Conservation (phyloP, 2,329 filamentous ascomycete species). For the Beauveria sp. region DNA sequence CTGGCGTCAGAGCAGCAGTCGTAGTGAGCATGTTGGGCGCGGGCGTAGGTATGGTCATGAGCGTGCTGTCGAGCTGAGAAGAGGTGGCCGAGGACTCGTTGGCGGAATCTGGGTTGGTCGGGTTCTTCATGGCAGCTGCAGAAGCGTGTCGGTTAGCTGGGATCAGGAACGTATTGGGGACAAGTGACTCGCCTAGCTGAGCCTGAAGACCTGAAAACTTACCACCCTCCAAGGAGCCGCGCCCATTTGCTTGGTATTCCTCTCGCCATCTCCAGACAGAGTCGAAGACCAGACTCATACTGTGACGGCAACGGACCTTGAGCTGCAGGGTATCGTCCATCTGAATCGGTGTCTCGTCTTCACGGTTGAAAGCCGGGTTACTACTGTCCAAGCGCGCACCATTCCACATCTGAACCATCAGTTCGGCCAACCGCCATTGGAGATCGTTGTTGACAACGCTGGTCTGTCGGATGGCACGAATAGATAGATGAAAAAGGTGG, state of each 20-base stretch:
- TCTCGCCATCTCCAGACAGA: constrained; percentile 81
- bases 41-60: constrained; percentile 32
- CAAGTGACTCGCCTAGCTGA: constrained; percentile 19
- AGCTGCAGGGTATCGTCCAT: constrained; percentile 68
- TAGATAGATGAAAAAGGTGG: constrained; percentile 62
- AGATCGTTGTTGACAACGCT: constrained; percentile 73
- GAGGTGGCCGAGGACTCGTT: constrained; percentile 65
- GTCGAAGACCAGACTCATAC: constrained; percentile 79
- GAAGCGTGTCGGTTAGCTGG: neutral
- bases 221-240: constrained; percentile 68
- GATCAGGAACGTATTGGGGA: constrained; percentile 11
- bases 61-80: constrained; percentile 54
- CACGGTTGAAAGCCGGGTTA: constrained; percentile 38
- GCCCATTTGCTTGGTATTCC: constrained; percentile 65
- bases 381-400: constrained; percentile 48
- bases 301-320: constrained; percentile 76
- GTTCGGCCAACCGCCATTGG: constrained; percentile 69
- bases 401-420: constrained; percentile 86
- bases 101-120: constrained; percentile 75
- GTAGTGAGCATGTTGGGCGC: constrained; percentile 39
- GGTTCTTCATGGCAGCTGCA: constrained; percentile 63
- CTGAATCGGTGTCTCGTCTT: constrained; percentile 40
- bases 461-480: constrained; percentile 61
- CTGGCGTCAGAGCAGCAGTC: constrained; percentile 47
- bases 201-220: constrained; percentile 28